A percentile compares a stretch with the other conserved stretches of the same genome.
Evolutionary conservation across 1,284 basidiomycete genomes (phyloP).

Genomic region (Cutaneotrichosporon sp.): DNA sequence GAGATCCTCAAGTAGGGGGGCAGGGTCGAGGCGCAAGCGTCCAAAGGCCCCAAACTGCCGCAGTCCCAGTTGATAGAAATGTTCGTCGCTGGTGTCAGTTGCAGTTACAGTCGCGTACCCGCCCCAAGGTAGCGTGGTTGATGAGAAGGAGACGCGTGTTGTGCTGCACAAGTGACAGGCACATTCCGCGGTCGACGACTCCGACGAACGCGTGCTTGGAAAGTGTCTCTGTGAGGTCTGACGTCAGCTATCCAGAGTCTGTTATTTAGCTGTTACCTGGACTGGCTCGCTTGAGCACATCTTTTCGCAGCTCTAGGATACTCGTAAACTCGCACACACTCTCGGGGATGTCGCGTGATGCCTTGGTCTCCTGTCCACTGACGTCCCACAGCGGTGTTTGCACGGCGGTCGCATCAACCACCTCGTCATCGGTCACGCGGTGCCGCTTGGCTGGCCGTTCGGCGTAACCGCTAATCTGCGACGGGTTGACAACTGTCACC

Average conservation of each 20-base stretch:
- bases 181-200: slow-evolving; percentile 70
- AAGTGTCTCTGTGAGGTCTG: slow-evolving; percentile 77
- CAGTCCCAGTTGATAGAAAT: slow-evolving; percentile 90
- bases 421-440: slow-evolving; percentile 25
- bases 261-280: too few relatives aligned
- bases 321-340: slow-evolving; percentile 76
- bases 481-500: slow-evolving; percentile 54
- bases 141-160: slow-evolving; percentile 83
- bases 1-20: slow-evolving; percentile 66
- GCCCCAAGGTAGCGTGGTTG: slow-evolving; percentile 78
- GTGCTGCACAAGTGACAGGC: slow-evolving; percentile 79
- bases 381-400: slow-evolving; percentile 23
- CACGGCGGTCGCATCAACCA: slow-evolving; percentile 12
- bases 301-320: slow-evolving; percentile 63
- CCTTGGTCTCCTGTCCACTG: slow-evolving; percentile 17
- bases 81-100: slow-evolving; percentile 70
- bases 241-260: slow-evolving; percentile 32
- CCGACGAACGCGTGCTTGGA: slow-evolving; percentile 89
- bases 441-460: slow-evolving; percentile 29
- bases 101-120: slow-evolving; percentile 40
- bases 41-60: slow-evolving; percentile 84
- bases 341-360: slow-evolving; percentile 59
- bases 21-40: slow-evolving; percentile 71
- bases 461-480: slow-evolving; percentile 26
- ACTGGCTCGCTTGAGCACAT: slow-evolving; percentile 60